phyloP scores from a whole-genome alignment of 208 protist genomes.

The Angomonas ambiguus region DNA sequence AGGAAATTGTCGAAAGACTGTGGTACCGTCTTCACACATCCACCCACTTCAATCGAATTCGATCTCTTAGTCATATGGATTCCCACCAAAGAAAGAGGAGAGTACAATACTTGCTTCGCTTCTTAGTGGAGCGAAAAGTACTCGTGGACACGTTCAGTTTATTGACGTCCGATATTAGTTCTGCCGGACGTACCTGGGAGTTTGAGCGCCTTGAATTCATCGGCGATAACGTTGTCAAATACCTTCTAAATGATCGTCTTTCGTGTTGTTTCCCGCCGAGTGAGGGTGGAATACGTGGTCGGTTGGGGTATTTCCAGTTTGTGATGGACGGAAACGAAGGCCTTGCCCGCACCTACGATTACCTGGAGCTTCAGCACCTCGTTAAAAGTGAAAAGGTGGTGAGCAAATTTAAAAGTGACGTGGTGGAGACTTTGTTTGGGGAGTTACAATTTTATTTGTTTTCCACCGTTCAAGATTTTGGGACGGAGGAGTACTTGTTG shows the following conservation, averaged over 20 bases:
- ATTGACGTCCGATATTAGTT: constrained; percentile 4
- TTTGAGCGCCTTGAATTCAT: constrained; percentile 88
- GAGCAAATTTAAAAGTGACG: constrained; percentile 90
- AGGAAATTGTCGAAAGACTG: constrained; percentile 71
- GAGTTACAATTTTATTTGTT: constrained; percentile 84
- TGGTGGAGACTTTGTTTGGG: constrained; percentile 85
- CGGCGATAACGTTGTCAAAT: constrained; percentile 88
- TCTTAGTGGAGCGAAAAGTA: constrained; percentile 70
- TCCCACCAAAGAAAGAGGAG: constrained; percentile 61
- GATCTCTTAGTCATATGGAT: constrained; percentile 60
- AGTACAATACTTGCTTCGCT: constrained; percentile 72
- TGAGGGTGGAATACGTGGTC: constrained; percentile 66
- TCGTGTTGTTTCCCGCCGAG: constrained; percentile 55
- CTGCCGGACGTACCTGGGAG: constrained; percentile 67
- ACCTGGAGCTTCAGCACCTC: constrained; percentile 69
- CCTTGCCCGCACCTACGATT: constrained; percentile 78
- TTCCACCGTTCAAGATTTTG: constrained; percentile 55
- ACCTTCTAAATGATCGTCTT: constrained; percentile 73
- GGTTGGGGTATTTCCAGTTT: constrained; percentile 72
- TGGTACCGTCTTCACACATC: constrained; percentile 56
- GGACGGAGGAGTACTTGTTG: constrained; percentile 31
- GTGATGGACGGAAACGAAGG: constrained; percentile 89
- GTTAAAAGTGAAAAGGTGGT: constrained; percentile 70
- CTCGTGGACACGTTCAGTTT: constrained; percentile 74
- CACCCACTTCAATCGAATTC: constrained; percentile 54